A percentile compares a stretch with the other conserved stretches of the same genome.
Evolutionary conservation across 805 yeast species (phyloP).

Genomic region (Naumovozyma baii): DNA sequence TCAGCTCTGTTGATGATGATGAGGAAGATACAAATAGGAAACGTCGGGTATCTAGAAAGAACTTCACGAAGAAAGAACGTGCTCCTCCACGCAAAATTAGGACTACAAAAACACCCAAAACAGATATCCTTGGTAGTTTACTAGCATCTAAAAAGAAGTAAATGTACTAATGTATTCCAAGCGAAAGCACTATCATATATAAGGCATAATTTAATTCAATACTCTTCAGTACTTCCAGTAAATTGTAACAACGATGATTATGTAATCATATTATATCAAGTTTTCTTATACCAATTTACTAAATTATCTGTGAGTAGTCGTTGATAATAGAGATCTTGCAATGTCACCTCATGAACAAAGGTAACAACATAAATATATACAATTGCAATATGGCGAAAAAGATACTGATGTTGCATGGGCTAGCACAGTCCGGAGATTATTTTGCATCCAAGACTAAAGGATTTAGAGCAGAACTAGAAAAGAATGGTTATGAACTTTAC

Average conservation of each 20-base stretch:
- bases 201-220: no score
- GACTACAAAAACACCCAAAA: slow-evolving; percentile 23
- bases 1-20: slow-evolving; percentile 9
- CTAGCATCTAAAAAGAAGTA: slow-evolving; percentile 22
- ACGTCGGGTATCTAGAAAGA: slow-evolving; percentile 6
- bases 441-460: slow-evolving; percentile 83
- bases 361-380: no score
- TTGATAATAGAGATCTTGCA: background rate
- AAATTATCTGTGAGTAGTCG: no score
- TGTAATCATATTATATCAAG: no score
- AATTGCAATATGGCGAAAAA: slow-evolving; percentile 33
- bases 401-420: slow-evolving; percentile 81
- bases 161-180: slow-evolving; percentile 1
- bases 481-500: slow-evolving; percentile 51
- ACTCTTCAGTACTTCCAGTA: no score
- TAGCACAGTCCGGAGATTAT: slow-evolving; percentile 70
- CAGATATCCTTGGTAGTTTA: slow-evolving; percentile 22
- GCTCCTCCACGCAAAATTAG: background rate
- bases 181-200: no score
- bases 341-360: no score
- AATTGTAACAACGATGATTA: no score
- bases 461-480: slow-evolving; percentile 56
- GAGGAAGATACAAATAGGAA: slow-evolving; percentile 1
- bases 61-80: slow-evolving; percentile 1
- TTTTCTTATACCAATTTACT: no score